Base-by-base conservation (phyloP, 2,329 filamentous ascomycete genomes). In the Fusarium vanettenii region DNA sequence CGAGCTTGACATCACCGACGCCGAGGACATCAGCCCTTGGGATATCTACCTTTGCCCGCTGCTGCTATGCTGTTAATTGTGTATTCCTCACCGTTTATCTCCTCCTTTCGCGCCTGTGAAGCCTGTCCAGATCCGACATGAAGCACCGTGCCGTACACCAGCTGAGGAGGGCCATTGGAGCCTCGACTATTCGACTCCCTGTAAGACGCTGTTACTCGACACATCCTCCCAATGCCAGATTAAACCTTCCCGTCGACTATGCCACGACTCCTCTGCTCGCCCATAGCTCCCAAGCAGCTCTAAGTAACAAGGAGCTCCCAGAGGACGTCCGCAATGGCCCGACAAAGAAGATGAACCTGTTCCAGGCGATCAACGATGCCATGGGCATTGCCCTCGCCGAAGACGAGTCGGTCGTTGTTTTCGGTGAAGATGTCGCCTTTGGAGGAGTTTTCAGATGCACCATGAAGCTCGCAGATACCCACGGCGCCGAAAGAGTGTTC, bases 381-480 rank as follows among this genome's bases (percentile, higher is more conserved):
- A 88, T 99, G 25, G 90, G 93, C 25, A 94, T 93, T 69, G 94
- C 96, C 27, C 88, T 99, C 31, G 90, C 93, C 18, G 90, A 92
- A 39, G 95, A 98, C 78, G 94, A 97, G 74, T 92, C 92, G 20
- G 95, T 98, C 25, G 86, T 98, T 66, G 89, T 99, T 11, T 99
- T 99, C 79, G 97, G 97, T 48, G 97, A 99, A 84, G 97, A 99
- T 81, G 95, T 99, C 9, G 94, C 97, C 16, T 99, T 99, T 74
- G 97, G 97, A 48, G 97, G 97, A 64, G 97, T 99, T 18, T 99
- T 99, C 81, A 90, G 97, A 66, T 98, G 95, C 84, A 96, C 94
- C 35, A 96, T 97, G 91, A 94, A 95, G 78, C 88, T 99, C 18
- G 92, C 95, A 35, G 93, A 95, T 72, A 94, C 94, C 66, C 97